phyloP scores from a whole-genome alignment of 208 protist species.

The Acanthamoeba royreba region DNA sequence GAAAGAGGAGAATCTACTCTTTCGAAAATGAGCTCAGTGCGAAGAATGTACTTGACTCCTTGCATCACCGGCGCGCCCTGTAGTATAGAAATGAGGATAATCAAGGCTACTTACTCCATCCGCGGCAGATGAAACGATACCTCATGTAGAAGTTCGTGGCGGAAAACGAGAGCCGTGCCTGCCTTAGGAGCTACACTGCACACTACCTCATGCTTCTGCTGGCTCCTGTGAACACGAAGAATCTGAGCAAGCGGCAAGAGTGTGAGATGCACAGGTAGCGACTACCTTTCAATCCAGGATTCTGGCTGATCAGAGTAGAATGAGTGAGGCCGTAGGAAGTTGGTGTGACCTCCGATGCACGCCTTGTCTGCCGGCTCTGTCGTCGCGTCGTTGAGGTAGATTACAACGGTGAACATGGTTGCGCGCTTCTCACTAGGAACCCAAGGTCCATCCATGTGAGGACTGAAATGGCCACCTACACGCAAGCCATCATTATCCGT shows the following conservation, averaged over 20 bases:
- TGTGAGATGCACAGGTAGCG: neutral
- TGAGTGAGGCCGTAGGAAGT: neutral
- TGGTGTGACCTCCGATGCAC: neutral
- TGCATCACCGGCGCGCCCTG: neutral
- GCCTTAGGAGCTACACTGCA: neutral
- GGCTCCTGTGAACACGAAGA: neutral
- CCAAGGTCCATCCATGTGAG: neutral
- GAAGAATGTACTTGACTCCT: neutral
- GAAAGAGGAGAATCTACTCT: neutral
- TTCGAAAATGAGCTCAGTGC: neutral
- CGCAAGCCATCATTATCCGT: neutral
- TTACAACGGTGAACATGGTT: neutral
- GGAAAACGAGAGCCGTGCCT: slow-evolving; percentile 31
- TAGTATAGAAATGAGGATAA: neutral
- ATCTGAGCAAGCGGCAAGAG: neutral
- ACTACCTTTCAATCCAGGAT: no score
- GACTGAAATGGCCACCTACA: neutral
- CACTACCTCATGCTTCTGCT: neutral
- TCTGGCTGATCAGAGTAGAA: no score
- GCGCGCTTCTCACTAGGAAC: neutral
- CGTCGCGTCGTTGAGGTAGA: neutral
- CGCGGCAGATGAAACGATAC: neutral
- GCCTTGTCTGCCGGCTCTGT: neutral
- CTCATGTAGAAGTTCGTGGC: slow-evolving; percentile 15
- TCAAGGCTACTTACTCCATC: neutral